phyloP scores from a whole-genome alignment of 1,284 basidiomycete genomes.

The Heterobasidion parviporum region DNA sequence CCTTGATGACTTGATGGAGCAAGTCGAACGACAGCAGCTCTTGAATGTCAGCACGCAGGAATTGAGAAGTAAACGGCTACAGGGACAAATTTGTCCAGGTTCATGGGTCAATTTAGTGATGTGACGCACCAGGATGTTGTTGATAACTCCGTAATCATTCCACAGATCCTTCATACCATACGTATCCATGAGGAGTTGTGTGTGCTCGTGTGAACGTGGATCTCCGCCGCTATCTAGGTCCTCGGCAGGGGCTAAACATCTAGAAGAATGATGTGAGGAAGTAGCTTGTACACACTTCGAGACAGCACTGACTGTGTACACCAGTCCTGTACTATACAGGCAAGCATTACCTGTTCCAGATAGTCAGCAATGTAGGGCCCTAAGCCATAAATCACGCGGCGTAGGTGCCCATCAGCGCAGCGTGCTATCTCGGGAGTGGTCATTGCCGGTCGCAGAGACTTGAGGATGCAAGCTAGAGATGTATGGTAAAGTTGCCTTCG shows the following conservation, averaged over 20 bases:
- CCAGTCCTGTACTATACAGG: background rate
- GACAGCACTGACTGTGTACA: background rate
- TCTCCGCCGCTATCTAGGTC: background rate
- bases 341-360: no score
- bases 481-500: background rate
- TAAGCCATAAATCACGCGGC: no score
- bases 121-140: background rate
- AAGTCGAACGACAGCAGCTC: slow-evolving; percentile 25
- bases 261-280: background rate
- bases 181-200: background rate
- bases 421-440: no score
- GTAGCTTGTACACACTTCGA: no score
- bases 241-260: background rate
- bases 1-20: slow-evolving; percentile 32
- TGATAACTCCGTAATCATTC: slow-evolving; percentile 2
- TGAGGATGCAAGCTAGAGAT: no score
- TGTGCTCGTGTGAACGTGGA: background rate
- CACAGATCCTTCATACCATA: background rate
- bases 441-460: no score
- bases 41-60: slow-evolving; percentile 26
- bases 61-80: slow-evolving; percentile 27
- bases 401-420: no score
- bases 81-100: background rate
- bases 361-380: no score
- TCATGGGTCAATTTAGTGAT: no score